phyloP scores from a whole-genome alignment of 257 asterid genomes.

The Nyctanthes arbortristis region DNA sequence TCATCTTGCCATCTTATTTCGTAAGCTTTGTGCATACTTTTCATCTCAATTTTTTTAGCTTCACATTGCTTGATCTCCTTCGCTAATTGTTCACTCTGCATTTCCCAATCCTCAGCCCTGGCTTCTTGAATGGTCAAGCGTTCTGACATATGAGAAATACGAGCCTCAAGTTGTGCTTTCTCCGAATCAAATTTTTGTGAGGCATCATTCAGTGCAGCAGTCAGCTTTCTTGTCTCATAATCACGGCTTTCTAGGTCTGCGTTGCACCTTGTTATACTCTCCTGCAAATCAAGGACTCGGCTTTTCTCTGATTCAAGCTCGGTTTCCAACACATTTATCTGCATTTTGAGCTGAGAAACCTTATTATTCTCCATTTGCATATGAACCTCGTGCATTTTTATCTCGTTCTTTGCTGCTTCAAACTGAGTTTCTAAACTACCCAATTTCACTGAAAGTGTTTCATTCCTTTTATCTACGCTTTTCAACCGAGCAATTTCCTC shows the following conservation, averaged over 20 bases:
- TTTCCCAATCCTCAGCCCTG: constrained; percentile 40
- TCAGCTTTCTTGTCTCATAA: constrained; percentile 42
- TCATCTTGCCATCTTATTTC: constrained; percentile 42
- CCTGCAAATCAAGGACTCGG: constrained; percentile 42
- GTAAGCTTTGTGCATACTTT: constrained; percentile 40
- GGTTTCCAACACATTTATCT: constrained; percentile 47
- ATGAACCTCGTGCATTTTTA: constrained; percentile 39
- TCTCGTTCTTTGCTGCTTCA: constrained; percentile 43
- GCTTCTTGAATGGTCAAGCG: constrained; percentile 40
- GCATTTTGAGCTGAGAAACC: constrained; percentile 47
- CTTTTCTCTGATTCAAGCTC: constrained; percentile 44
- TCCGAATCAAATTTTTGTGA: constrained; percentile 42
- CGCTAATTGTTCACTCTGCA: constrained; percentile 38
- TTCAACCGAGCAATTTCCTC: constrained; percentile 55
- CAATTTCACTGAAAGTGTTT: constrained; percentile 26
- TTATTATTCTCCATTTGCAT: constrained; percentile 43
- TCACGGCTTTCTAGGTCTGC: constrained; percentile 43
- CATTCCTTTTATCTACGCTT: constrained; percentile 38
- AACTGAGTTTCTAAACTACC: constrained; percentile 43
- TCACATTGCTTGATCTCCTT: constrained; percentile 38
- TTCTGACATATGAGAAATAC: constrained; percentile 43
- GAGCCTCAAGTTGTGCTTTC: constrained; percentile 60
- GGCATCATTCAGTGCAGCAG: constrained; percentile 42
- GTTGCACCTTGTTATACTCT: constrained; percentile 27
- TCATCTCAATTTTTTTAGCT: constrained; percentile 48